A percentile compares a stretch with the other conserved stretches of the same genome.
Conservation (phyloP, 176 grass and related monocot species). For the Themeda triandra region DNA sequence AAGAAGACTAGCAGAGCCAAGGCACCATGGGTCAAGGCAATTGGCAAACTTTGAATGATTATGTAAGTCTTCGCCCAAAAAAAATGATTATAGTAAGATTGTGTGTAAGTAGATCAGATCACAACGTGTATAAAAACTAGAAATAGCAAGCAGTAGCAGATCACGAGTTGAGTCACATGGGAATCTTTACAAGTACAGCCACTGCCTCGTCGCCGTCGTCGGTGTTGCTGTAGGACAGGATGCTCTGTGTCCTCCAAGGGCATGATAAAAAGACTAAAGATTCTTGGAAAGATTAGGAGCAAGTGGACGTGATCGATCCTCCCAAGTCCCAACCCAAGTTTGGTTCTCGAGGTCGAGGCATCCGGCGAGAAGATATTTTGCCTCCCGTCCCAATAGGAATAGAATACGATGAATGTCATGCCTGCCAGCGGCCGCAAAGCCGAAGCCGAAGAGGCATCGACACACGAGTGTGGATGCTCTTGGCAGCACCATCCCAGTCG, state of each 20-base stretch:
- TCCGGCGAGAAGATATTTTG: constrained; percentile 26
- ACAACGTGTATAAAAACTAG: not conserved
- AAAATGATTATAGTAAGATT: too few species aligned
- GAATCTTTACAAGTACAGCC: not conserved
- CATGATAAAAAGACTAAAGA: not conserved
- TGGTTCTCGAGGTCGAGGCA: not conserved
- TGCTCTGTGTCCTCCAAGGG: not conserved
- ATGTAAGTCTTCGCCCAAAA: too few species aligned
- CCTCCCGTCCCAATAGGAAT: not conserved
- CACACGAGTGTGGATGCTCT: not conserved
- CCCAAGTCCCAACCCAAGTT: too few species aligned
- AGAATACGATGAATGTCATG: not conserved
- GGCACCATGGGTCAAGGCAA: too few species aligned
- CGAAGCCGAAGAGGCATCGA: not conserved
- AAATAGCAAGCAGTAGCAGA: not conserved
- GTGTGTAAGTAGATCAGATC: not conserved
- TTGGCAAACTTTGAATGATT: too few species aligned
- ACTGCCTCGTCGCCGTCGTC: not conserved
- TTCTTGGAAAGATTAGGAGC: not conserved
- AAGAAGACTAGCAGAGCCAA: too few species aligned
- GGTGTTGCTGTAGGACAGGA: not conserved
- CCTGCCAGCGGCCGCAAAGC: not conserved
- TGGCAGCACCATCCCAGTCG: not conserved
- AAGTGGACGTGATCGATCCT: not conserved
- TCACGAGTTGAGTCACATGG: not conserved